phyloP scores from a whole-genome alignment of 2,329 filamentous ascomycete species.

The Monascus ruber region DNA sequence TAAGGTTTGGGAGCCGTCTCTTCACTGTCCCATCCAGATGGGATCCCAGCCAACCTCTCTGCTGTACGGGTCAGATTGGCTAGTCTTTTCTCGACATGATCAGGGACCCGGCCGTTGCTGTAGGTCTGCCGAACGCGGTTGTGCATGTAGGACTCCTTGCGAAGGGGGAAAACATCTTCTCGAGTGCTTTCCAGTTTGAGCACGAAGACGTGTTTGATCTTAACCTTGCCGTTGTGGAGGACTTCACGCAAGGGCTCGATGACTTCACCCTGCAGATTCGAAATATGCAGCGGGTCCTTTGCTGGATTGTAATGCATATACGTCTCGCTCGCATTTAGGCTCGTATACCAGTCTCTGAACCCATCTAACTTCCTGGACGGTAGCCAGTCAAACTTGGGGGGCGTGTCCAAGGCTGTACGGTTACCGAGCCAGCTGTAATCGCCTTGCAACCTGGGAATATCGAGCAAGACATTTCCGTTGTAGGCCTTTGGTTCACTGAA shows the following conservation, averaged over 20 bases:
- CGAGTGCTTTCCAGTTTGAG: conserved; percentile 35
- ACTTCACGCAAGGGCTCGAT: conserved; percentile 9
- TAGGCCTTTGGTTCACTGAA: conserved; percentile 5
- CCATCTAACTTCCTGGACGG: conserved; percentile 7
- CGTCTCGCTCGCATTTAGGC: not conserved
- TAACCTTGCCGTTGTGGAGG: conserved; percentile 13
- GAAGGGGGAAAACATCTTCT: conserved; percentile 34
- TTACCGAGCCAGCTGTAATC: conserved; percentile 6
- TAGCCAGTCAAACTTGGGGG: conserved; percentile 10
- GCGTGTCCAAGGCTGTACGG: conserved; percentile 6
- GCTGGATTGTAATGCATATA: conserved; percentile 22
- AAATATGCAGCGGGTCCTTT: conserved; percentile 29
- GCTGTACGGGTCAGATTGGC: conserved; percentile 15
- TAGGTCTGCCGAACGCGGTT: conserved; percentile 26
- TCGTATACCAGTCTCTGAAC: conserved; percentile 12
- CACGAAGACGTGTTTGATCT: conserved; percentile 32
- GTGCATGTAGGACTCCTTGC: conserved; percentile 24
- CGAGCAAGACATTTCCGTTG: conserved; percentile 1
- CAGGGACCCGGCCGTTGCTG: conserved; percentile 20
- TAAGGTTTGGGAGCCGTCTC: conserved; percentile 12
- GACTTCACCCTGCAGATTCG: conserved; percentile 24
- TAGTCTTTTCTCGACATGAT: conserved; percentile 12
- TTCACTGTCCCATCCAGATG: conserved; percentile 7
- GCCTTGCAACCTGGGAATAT: conserved; percentile 1
- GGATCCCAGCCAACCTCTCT: conserved; percentile 12